Evolutionary conservation across 768 basidiomycete species (phyloP).

Genomic region (Hemileccinum rubropunctum): DNA sequence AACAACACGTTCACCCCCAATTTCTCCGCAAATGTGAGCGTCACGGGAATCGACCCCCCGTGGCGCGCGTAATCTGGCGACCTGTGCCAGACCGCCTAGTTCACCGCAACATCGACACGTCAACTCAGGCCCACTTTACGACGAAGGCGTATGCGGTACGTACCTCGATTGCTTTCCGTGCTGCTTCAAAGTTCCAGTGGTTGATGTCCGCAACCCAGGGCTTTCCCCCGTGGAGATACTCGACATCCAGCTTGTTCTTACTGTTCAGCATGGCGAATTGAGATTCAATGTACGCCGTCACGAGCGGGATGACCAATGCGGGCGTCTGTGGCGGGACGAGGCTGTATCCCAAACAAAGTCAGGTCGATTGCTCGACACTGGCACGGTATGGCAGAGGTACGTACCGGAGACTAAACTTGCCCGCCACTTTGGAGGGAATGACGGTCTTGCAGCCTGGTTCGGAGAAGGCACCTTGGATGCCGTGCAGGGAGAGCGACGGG

Average conservation of each 20-base stretch:
- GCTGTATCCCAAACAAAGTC: conserved; percentile 34
- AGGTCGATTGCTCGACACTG: not conserved
- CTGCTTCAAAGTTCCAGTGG: conserved; percentile 94
- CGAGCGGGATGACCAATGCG: conserved; percentile 66
- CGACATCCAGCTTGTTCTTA: conserved; percentile 80
- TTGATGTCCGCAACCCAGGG: conserved; percentile 85
- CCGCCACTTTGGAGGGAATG: conserved; percentile 84
- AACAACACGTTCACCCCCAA: conserved; percentile 84
- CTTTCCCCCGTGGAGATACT: conserved; percentile 77
- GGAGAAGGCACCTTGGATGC: conserved; percentile 94
- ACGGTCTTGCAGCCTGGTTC: conserved; percentile 85
- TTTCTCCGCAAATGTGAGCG: conserved; percentile 88
- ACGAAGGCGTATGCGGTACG: not conserved
- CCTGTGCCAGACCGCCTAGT: conserved; percentile 54
- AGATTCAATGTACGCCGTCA: conserved; percentile 61
- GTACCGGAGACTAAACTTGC: conserved; percentile 93
- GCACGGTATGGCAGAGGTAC: conserved; percentile 33
- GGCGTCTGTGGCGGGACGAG: conserved; percentile 89
- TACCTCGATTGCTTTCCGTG: conserved; percentile 77
- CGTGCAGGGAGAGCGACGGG: conserved; percentile 88
- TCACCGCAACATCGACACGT: not conserved
- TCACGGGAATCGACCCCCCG: conserved; percentile 92
- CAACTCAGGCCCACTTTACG: not conserved
- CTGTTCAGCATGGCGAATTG: conserved; percentile 84
- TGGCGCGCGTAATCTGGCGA: conserved; percentile 84